Evolutionary conservation across 768 basidiomycete genomes (phyloP), one percentile per base, ranked within the genome.

Genomic region (Termitomyces sp.): DNA sequence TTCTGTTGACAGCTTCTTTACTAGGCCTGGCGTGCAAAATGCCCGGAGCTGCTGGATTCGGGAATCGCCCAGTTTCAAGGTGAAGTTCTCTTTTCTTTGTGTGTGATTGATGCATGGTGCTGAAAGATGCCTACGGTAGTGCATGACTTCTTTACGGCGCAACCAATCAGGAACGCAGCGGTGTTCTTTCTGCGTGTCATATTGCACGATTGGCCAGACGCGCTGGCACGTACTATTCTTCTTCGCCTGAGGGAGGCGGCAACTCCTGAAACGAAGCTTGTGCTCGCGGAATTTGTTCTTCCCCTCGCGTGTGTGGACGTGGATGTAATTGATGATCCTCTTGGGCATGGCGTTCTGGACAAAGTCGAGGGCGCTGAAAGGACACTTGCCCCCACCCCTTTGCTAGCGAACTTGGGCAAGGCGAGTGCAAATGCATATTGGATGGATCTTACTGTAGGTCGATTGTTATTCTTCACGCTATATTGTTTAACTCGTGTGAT

Each of bases 121-220:
- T 60, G 50, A 60, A 38, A 7, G 51, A 65, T 40, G 48, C 32
- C 45, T 45, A 22, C 45, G 20, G 42, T 55, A 85, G 88, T 81
- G 1, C 90, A 92, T 66, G 89, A 92, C 73, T 92, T 92, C 69
- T 92, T 92, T 70, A 81, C 78, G 4, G 81, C 84, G 0, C 91
- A 92, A 67, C 81, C 81, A 2, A 68, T 77, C 55, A 71, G 67
- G 59, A 66, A 82, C 56, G 78, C 88, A 61, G 81, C 88, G 0
- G 84, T 91, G 7, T 93, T 87, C 68, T 76, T 92, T 38, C 75
- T 91, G 35, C 84, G 90, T 24, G 85, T 87, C 20, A 82, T 91
- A 42, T 76, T 90, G 38, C 91, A 93, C 66, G 91, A 93, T 67
- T 92, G 91, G 90, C 86, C 89, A 1, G 87, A 92, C 63, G 75